Evolutionary conservation across 768 basidiomycete species (phyloP), one percentile per base, ranked within the genome.

Genomic region (Russula abietina): DNA sequence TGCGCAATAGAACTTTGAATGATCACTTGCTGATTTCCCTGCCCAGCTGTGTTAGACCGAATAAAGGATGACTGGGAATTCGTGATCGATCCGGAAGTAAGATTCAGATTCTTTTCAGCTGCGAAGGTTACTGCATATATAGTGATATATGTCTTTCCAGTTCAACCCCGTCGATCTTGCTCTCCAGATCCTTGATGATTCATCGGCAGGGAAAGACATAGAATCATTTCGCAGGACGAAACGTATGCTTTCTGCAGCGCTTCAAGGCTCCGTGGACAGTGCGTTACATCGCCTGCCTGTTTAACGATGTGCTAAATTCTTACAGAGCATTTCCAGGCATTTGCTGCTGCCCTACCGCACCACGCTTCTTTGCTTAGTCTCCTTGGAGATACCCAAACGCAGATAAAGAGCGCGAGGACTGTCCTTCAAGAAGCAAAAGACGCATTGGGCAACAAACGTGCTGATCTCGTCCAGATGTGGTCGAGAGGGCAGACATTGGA

Each of bases 101-200:
- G 83, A 69, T 54, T 46, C 50, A 43, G 33, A 38, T 55, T 57
- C 30, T 50, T 39, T 52, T 22, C n/a, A 28, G 32, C 8, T 24
- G 48, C 36, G 36, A 61, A 22, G 5, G 4, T 55, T 30, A 48
- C 7, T 36, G 26, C 58, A 24, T 64, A 48, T 57, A 46, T 46
- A 58, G 59, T 55, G 41, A 51, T 51, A 68, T 68, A 65, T 64
- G 28, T 49, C 57, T 43, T 59, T 33, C 43, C 69, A 94, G 87
- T 99, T 98, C 75, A 96, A 97, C 72, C 89, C 89, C 53, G 95
- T 97, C 38, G 89, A 95, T 70, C 80, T 98, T 41, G 95, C 97
- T 4, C 81, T 99, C 17, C 87, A 93, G 69, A 80, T 99, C 3
- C 77, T 99, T 28, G 91, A 94, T 67, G 81, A 86, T 46, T 83